Conservation (phyloP, 352 stramenopile genomes). For the Phytophthora crassamura region DNA sequence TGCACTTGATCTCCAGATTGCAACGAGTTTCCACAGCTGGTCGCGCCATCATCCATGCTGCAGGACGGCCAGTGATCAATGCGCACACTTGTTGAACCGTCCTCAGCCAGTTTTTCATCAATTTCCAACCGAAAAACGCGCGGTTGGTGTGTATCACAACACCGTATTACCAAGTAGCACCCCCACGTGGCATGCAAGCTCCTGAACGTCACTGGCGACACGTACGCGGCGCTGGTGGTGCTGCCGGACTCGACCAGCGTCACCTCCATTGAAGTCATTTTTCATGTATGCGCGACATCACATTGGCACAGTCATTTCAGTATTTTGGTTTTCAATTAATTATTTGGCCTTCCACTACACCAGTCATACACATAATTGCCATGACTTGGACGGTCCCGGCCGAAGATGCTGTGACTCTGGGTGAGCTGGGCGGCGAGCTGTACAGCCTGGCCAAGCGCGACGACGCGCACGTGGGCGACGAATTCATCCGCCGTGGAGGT, state of each 20-base stretch:
- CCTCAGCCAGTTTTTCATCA: conserved; percentile 32
- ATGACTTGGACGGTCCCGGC: conserved; percentile 76
- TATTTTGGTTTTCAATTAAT: conserved; percentile 7
- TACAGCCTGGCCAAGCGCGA: conserved; percentile 72
- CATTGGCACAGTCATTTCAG: neutral
- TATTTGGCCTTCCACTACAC: neutral
- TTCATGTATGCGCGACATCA: too few relatives aligned
- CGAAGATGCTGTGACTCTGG: conserved; percentile 76
- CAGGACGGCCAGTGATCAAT: conserved; percentile 61
- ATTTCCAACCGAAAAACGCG: conserved; percentile 58
- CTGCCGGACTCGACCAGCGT: conserved; percentile 18
- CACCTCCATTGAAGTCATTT: conserved; percentile 21
- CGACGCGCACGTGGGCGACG: conserved; percentile 64
- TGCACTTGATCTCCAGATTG: conserved; percentile 15
- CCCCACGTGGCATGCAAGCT: conserved; percentile 35
- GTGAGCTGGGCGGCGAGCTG: conserved; percentile 76
- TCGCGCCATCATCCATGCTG: neutral
- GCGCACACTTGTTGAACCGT: conserved; percentile 21
- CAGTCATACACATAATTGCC: conserved; percentile 2
- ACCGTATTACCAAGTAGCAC: conserved; percentile 36
- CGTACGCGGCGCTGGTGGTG: conserved; percentile 39
- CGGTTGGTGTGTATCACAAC: conserved; percentile 4
- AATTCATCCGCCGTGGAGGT: conserved; percentile 68
- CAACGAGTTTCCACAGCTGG: neutral
- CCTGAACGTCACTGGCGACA: conserved; percentile 31